Percentiles rank a stretch among this genome's conserved stretches.
Conservation (phyloP, 2,329 filamentous ascomycete species). For the Xylaria arbuscula region DNA sequence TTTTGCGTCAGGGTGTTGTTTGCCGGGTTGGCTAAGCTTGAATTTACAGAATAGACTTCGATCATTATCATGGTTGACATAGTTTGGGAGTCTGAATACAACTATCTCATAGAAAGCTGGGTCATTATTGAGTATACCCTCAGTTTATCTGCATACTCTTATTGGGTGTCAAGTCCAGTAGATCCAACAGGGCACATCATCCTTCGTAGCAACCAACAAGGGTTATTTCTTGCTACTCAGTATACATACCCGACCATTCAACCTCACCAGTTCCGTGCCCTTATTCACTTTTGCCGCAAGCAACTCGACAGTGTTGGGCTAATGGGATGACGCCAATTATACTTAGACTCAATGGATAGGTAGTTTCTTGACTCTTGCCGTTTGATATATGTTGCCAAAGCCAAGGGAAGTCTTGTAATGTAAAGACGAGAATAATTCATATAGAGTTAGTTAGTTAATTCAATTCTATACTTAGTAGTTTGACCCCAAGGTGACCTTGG, state of each 20-base stretch:
- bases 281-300: background rate
- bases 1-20: constrained; percentile 32
- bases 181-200: constrained; percentile 1
- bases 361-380: background rate
- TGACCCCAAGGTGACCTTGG: background rate
- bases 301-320: background rate
- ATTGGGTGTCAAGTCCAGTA: background rate
- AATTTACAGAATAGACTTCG: constrained; percentile 15
- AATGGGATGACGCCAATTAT: background rate
- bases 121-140: background rate
- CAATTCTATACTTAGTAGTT: background rate
- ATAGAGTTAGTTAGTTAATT: no score
- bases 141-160: no score
- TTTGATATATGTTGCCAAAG: background rate
- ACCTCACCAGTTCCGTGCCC: background rate
- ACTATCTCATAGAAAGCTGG: background rate
- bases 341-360: background rate
- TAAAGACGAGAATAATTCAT: background rate
- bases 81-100: background rate
- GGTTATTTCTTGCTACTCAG: background rate
- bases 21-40: constrained; percentile 9
- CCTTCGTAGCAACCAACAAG: background rate
- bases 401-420: background rate
- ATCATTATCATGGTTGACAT: background rate
- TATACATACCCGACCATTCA: background rate